Evolutionary conservation across 2,329 filamentous ascomycete genomes (phyloP).

Genomic region (Fusarium circinatum): DNA sequence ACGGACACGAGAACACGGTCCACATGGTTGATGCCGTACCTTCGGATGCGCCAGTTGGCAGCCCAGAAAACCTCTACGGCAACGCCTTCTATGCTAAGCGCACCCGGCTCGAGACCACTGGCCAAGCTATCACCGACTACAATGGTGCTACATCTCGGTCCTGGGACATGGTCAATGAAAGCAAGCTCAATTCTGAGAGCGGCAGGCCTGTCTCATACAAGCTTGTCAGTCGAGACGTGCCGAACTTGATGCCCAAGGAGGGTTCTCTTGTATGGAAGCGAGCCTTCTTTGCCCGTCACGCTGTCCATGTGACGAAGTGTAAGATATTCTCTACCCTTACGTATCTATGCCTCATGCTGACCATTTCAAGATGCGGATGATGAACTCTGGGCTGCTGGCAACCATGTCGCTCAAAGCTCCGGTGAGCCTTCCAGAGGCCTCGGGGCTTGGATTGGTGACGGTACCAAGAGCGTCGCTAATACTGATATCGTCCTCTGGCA

Average conservation of each 20-base stretch:
- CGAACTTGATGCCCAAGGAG: slow-evolving; percentile 80
- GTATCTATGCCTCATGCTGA: not conserved
- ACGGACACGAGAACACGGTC: slow-evolving; percentile 85
- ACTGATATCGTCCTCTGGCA: slow-evolving; percentile 93
- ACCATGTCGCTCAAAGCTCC: slow-evolving; percentile 87
- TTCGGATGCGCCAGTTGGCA: slow-evolving; percentile 79
- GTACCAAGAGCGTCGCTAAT: slow-evolving; percentile 76
- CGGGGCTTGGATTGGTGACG: slow-evolving; percentile 81
- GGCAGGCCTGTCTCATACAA: slow-evolving; percentile 89
- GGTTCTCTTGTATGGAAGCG: slow-evolving; percentile 88
- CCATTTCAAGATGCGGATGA: slow-evolving; percentile 74
- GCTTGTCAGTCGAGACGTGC: slow-evolving; percentile 87
- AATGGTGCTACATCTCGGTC: slow-evolving; percentile 81
- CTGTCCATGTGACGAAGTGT: slow-evolving; percentile 91
- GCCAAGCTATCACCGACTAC: slow-evolving; percentile 79
- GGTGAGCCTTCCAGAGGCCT: slow-evolving; percentile 80
- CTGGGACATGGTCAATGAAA: slow-evolving; percentile 91
- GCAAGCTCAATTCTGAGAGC: slow-evolving; percentile 83
- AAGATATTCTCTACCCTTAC: slow-evolving; percentile 48
- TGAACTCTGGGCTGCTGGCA: slow-evolving; percentile 85
- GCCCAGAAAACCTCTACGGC: slow-evolving; percentile 84
- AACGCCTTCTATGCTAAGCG: slow-evolving; percentile 90
- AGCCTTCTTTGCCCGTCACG: slow-evolving; percentile 86
- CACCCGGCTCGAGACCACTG: slow-evolving; percentile 79
- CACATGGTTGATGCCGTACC: slow-evolving; percentile 84